A percentile compares a stretch with the other conserved stretches of the same genome.
These are phyloP conservation scores for Alternaria metachromatica DNA, from an alignment of 2,329 filamentous ascomycete genomes.

Conservation along the genomic window DNA sequence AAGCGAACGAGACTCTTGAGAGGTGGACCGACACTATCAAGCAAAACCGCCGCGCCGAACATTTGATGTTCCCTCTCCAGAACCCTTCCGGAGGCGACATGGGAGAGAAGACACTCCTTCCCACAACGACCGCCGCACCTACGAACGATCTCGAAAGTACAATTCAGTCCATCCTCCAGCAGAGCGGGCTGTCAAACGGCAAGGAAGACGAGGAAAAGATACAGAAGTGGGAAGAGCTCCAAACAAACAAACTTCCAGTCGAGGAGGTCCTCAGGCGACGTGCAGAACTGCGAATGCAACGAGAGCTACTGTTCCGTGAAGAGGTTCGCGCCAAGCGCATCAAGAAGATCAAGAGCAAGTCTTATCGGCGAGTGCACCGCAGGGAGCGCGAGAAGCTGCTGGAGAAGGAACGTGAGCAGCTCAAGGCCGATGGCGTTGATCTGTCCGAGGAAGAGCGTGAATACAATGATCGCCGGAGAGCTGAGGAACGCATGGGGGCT, in stretches of 20 bases:
- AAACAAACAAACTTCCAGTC: slow-evolving; percentile 74
- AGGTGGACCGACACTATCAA: slow-evolving; percentile 97
- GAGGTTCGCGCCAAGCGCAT: slow-evolving; percentile 88
- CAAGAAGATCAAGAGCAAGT: slow-evolving; percentile 99
- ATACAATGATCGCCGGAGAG: slow-evolving; percentile 73
- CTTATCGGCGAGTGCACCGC: slow-evolving; percentile 89
- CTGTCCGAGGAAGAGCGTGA: slow-evolving; percentile 70
- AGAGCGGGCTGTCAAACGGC: slow-evolving; percentile 77
- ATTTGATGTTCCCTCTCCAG: slow-evolving; percentile 84
- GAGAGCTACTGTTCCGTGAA: slow-evolving; percentile 87
- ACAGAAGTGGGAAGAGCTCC: slow-evolving; percentile 71
- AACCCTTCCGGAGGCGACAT: slow-evolving; percentile 70
- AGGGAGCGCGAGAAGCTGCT: slow-evolving; percentile 72
- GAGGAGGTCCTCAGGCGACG: slow-evolving; percentile 76
- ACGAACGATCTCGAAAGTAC: slow-evolving; percentile 83
- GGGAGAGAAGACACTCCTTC: slow-evolving; percentile 70
- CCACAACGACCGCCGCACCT: slow-evolving; percentile 63
- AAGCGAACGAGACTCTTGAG: slow-evolving; percentile 88
- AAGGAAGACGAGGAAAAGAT: slow-evolving; percentile 68
- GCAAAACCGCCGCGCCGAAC: slow-evolving; percentile 88
- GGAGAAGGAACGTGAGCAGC: slow-evolving; percentile 63
- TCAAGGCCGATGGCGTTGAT: slow-evolving; percentile 65
- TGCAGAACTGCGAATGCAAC: slow-evolving; percentile 76
- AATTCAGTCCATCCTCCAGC: slow-evolving; percentile 86
- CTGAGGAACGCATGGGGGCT: slow-evolving; percentile 83